Evolutionary conservation across 352 stramenopile genomes (phyloP).

Genomic region (Globisporangium yorkense): DNA sequence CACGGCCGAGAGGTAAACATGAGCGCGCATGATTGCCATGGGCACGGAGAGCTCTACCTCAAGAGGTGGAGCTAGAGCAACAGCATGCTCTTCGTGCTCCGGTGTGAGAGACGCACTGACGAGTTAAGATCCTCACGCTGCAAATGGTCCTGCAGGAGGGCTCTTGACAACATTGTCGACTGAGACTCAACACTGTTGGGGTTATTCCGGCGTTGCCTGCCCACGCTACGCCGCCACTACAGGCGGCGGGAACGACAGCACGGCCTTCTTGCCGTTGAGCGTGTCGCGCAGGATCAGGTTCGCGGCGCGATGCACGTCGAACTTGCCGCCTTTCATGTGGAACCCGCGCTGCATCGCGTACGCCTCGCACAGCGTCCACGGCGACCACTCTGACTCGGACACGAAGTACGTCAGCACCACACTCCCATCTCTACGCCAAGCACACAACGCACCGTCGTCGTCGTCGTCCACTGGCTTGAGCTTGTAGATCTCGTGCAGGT

Average conservation of each 20-base stretch:
- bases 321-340: constrained; percentile 61
- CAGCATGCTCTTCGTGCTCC: too few species aligned
- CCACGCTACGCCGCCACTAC: too few species aligned
- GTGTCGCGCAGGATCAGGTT: constrained; percentile 74
- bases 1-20: too few species aligned
- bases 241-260: constrained; percentile 71
- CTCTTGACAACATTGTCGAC: too few species aligned
- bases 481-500: constrained; percentile 77
- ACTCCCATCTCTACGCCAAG: not conserved
- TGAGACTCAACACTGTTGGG: too few species aligned
- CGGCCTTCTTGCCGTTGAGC: constrained; percentile 76
- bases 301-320: constrained; percentile 70
- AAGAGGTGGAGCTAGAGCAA: too few species aligned
- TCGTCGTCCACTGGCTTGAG: constrained; percentile 66
- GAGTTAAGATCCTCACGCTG: too few species aligned
- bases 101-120: too few species aligned
- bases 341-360: constrained; percentile 74
- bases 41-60: too few species aligned
- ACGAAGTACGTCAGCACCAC: not conserved
- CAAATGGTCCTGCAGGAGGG: too few species aligned
- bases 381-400: constrained; percentile 44
- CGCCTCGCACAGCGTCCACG: constrained; percentile 69
- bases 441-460: constrained; percentile 24
- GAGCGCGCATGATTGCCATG: too few species aligned
- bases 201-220: not conserved